These are phyloP conservation scores for Achlya hypogyna DNA, from an alignment of 352 stramenopile genomes.

Conservation along the genomic window DNA sequence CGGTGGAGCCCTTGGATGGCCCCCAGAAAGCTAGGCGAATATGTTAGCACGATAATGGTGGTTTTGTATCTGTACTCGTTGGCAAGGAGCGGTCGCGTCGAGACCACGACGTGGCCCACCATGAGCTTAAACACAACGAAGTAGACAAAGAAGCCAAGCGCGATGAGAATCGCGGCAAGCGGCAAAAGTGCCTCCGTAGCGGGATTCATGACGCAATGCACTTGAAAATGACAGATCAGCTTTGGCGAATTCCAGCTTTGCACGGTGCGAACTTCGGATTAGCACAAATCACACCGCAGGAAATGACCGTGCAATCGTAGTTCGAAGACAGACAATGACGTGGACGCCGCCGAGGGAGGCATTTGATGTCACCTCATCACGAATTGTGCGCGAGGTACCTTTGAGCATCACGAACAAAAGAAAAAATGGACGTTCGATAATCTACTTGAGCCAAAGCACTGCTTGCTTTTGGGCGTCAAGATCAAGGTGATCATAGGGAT, in stretches of 20 bases:
- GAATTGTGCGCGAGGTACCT: too few species aligned
- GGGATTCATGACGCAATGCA: not conserved
- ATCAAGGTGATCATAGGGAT: too few species aligned
- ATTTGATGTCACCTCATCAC: too few species aligned
- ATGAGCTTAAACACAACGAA: not conserved
- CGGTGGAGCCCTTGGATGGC: conserved; percentile 14
- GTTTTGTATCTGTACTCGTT: not conserved
- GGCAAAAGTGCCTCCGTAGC: not conserved
- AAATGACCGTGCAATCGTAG: not conserved
- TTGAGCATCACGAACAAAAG: too few species aligned
- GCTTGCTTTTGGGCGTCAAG: too few species aligned
- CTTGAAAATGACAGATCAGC: not conserved
- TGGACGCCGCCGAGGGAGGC: too few species aligned
- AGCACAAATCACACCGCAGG: not conserved
- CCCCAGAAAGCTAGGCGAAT: conserved; percentile 2
- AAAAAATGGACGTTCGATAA: too few species aligned
- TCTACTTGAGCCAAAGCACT: too few species aligned
- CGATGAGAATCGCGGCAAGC: not conserved
- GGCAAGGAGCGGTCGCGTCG: not conserved
- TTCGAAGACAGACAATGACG: not conserved
- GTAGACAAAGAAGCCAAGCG: not conserved
- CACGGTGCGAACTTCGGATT: not conserved
- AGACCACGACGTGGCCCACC: not conserved
- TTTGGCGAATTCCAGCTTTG: not conserved
- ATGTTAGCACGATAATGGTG: not conserved